These are phyloP conservation scores for Amoebophrya sp. DNA, from an alignment of 169 alveolate genomes.

Conservation along the genomic window DNA sequence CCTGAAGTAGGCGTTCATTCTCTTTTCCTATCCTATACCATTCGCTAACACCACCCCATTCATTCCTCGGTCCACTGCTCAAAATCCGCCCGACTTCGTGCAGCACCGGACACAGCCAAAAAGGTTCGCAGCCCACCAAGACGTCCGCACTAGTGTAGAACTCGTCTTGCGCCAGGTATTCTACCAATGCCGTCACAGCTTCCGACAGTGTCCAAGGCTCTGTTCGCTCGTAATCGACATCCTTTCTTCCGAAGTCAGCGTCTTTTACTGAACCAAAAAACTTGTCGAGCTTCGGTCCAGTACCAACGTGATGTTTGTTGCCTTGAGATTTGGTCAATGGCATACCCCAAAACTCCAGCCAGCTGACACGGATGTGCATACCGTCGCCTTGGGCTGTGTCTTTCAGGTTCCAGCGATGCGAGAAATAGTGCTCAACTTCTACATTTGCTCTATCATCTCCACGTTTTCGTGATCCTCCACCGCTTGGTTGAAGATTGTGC, in stretches of 20 bases:
- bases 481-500: too few species aligned
- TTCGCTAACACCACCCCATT: too few species aligned
- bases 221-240: not conserved
- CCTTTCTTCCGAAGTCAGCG: not conserved
- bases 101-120: conserved; percentile 18
- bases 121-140: not conserved
- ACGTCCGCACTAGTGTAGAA: not conserved
- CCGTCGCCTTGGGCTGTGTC: not conserved
- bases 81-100: not conserved
- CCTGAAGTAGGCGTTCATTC: too few species aligned
- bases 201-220: not conserved
- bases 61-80: not conserved
- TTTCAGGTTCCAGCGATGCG: not conserved
- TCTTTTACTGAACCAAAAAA: not conserved
- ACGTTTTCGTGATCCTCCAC: not conserved
- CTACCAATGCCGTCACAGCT: not conserved
- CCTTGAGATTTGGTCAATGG: not conserved
- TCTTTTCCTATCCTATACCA: too few species aligned
- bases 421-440: not conserved
- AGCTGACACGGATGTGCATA: not conserved
- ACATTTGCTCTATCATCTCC: not conserved
- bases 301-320: not conserved
- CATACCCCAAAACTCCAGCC: not conserved
- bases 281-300: not conserved
- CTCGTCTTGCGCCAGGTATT: not conserved